Conservation (phyloP, 2,329 filamentous ascomycete species). For the Epichloe glyceriae region DNA sequence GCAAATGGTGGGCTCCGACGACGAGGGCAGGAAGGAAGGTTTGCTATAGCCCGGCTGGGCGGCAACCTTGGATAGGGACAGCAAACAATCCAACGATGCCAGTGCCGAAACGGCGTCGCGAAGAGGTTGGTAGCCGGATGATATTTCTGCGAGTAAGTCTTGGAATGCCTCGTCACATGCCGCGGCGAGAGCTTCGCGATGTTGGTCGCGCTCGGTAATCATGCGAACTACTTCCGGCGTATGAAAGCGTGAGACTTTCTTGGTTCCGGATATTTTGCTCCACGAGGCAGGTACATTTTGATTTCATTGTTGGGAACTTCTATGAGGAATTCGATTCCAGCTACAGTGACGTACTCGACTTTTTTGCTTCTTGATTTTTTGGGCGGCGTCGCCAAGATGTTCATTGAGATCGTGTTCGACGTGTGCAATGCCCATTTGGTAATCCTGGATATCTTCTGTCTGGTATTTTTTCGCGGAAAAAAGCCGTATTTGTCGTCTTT, state of each 20-base stretch:
- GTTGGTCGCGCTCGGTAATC: slow-evolving; percentile 79
- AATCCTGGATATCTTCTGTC: slow-evolving; percentile 75
- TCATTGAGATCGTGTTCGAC: slow-evolving; percentile 80
- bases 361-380: slow-evolving; percentile 56
- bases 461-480: slow-evolving; percentile 81
- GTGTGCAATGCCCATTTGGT: slow-evolving; percentile 81
- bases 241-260: slow-evolving; percentile 84
- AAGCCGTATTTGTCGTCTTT: slow-evolving; percentile 89
- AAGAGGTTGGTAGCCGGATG: slow-evolving; percentile 74
- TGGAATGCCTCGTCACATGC: slow-evolving; percentile 79
- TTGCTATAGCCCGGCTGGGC: slow-evolving; percentile 77
- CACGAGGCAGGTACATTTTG: slow-evolving; percentile 87
- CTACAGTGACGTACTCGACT: slow-evolving; percentile 68
- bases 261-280: slow-evolving; percentile 90
- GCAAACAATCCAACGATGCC: slow-evolving; percentile 76
- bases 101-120: slow-evolving; percentile 80
- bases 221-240: slow-evolving; percentile 79
- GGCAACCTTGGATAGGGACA: slow-evolving; percentile 76
- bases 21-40: slow-evolving; percentile 51
- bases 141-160: slow-evolving; percentile 58
- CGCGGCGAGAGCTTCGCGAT: slow-evolving; percentile 83
- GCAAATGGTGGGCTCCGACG: slow-evolving; percentile 52
- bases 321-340: slow-evolving; percentile 88
- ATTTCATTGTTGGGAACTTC: slow-evolving; percentile 76
- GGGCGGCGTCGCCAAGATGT: slow-evolving; percentile 58